Percentiles rank a stretch among this genome's conserved stretches.
Conservation (phyloP, 805 yeast species). For the Starmerella riodocensis region DNA sequence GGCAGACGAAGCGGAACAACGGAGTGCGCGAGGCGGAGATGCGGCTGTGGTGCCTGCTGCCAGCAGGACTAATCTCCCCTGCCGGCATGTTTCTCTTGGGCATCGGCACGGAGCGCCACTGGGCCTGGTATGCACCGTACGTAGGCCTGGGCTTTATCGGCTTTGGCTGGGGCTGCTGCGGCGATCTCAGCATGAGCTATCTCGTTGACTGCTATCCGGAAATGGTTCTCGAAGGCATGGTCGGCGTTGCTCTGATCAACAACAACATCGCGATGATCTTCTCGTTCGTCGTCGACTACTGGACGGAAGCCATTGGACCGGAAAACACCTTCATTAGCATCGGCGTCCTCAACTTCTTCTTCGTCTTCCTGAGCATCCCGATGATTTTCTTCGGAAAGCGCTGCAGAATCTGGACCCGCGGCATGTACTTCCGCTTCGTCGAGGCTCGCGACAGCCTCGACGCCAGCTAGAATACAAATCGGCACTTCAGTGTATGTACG, state of each 20-base stretch:
- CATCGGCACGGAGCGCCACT: constrained; percentile 42
- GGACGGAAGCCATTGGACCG: constrained; percentile 40
- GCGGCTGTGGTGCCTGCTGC: constrained; percentile 39
- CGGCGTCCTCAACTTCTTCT: constrained; percentile 35
- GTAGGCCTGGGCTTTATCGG: constrained; percentile 46
- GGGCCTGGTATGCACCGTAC: constrained; percentile 44
- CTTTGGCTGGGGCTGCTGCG: constrained; percentile 41
- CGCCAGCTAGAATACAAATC: too few species aligned
- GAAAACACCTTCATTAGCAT: constrained; percentile 46
- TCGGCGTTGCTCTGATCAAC: constrained; percentile 43
- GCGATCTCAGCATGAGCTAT: constrained; percentile 37
- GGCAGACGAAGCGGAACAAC: constrained; percentile 36
- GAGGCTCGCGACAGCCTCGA: constrained; percentile 22
- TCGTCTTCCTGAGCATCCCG: constrained; percentile 33
- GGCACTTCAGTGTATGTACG: too few species aligned
- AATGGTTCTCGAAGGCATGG: constrained; percentile 42
- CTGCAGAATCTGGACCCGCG: constrained; percentile 22
- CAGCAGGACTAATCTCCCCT: constrained; percentile 40
- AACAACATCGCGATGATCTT: constrained; percentile 34
- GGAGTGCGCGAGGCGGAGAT: constrained; percentile 48
- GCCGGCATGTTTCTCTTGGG: constrained; percentile 50
- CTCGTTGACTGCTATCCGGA: constrained; percentile 45
- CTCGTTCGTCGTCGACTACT: constrained; percentile 47
- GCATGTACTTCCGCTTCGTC: constrained; percentile 22
- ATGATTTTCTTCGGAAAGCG: constrained; percentile 33